Base-by-base conservation (phyloP, 352 stramenopile genomes). In the Pythium utonaiense region DNA sequence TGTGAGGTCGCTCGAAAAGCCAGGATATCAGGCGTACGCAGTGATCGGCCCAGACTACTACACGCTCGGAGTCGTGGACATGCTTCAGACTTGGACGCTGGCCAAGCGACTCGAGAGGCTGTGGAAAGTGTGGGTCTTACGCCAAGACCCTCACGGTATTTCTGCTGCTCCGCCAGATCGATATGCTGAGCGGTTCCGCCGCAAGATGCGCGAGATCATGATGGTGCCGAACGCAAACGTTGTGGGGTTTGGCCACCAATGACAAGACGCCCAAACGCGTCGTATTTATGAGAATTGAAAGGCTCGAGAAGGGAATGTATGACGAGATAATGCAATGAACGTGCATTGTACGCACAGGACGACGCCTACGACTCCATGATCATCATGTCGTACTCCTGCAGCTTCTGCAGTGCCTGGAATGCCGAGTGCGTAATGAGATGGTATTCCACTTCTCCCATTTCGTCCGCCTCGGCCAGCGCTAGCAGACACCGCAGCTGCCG, bases 11-110 rank as follows among this genome's bases (percentile, higher is more conserved):
- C 45, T 85, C 9, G 81, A 85, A 28, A 94, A 90, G 45, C 64
- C 57, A 8, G 85, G 83, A 1, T 91, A 89, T 45, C 78, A 88
- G 41, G 83, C 82, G 17, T 86, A 64, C 30, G 80, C 83, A 31
- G 84, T 45, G n/a, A 85, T 95, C 3, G 88, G 86, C 1, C 89
- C 89, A 9, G 86, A 84, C 42, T 92, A 95, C 67, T 97, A 96
- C 62, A 86, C 96, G 64, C 66, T 97, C 40, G 89, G 89, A 34
- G 66, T 97, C 44, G 96, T 97, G 59, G 89, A 97, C 54, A 96
- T 97, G 62, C 49, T 97, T 60, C 89, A 97, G 65, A 92, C 82
- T 3, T 97, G 85, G 86, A 96, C 88, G 31, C 69, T 91, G 17
- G 54, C 91, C 44, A 97, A 97, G 49, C 78, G 82, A 16, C 76